Conservation (phyloP, 2,329 filamentous ascomycete genomes). For the Penicillium olsonii region DNA sequence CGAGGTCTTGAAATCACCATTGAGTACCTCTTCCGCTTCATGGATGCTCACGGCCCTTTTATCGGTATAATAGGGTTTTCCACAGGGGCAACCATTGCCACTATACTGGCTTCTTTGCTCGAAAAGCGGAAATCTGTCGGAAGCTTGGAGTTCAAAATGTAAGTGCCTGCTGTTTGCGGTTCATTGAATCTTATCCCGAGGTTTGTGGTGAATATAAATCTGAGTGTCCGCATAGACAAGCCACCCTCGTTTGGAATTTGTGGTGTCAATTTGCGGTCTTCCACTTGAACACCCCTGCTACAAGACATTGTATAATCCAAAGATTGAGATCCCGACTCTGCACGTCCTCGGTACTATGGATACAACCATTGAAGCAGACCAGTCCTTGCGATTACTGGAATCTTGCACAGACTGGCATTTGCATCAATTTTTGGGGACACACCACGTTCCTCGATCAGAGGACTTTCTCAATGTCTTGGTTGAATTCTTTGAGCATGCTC, state of each 20-base stretch:
- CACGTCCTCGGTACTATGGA: neutral
- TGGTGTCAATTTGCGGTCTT: neutral
- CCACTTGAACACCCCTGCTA: neutral
- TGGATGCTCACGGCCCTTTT: neutral
- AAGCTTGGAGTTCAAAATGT: neutral
- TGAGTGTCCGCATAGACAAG: neutral
- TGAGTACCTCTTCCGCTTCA: neutral
- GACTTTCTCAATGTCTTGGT: neutral
- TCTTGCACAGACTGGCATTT: neutral
- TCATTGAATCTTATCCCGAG: too few relatives aligned
- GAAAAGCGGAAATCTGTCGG: neutral
- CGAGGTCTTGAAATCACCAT: neutral
- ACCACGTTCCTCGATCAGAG: neutral
- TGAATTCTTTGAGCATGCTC: neutral
- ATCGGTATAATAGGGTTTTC: neutral
- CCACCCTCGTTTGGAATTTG: neutral
- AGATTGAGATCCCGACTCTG: neutral
- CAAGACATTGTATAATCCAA: neutral
- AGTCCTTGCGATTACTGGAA: neutral
- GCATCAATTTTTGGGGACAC: neutral
- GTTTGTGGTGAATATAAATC: too few relatives aligned
- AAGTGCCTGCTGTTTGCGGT: neutral
- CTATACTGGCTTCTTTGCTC: neutral
- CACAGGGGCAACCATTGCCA: neutral
- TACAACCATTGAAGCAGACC: neutral